Conservation (phyloP, 176 grass and related monocot species). For the Zea mays region DNA sequence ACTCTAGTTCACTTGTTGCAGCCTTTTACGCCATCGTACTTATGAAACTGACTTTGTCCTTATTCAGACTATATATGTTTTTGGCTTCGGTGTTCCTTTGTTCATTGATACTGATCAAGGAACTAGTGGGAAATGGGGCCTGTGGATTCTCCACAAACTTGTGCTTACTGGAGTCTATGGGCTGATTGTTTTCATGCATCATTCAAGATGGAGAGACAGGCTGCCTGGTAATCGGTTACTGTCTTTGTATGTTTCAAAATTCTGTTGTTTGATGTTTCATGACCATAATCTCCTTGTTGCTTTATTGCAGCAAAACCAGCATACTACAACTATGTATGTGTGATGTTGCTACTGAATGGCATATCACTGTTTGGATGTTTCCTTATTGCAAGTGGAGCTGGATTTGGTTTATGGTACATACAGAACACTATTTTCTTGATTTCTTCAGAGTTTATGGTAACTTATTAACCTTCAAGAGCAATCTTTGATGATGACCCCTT, state of each 20-base stretch:
- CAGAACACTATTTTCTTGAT: constrained; percentile 5
- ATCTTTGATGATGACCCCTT: constrained; percentile 11
- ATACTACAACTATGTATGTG: constrained; percentile 92
- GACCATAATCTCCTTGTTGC: constrained; percentile 19
- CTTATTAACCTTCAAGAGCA: constrained; percentile 27
- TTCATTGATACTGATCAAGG: constrained; percentile 71
- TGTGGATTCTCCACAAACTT: constrained; percentile 86
- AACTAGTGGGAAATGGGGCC: constrained; percentile 83
- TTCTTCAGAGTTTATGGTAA: constrained; percentile 19
- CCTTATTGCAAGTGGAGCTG: constrained; percentile 70
- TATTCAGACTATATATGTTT: constrained; percentile 87
- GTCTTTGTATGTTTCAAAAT: constrained; percentile 19
- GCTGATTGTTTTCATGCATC: constrained; percentile 84
- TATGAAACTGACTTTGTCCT: constrained; percentile 31
- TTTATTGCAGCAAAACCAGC: constrained; percentile 84
- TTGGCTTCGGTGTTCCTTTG: constrained; percentile 79
- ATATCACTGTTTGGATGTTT: constrained; percentile 80
- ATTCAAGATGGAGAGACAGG: constrained; percentile 95
- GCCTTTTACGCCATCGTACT: neutral
- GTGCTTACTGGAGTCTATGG: constrained; percentile 91
- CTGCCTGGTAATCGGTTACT: constrained; percentile 67
- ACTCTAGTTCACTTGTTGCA: neutral
- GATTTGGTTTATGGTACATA: constrained; percentile 88
- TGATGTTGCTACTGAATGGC: constrained; percentile 76
- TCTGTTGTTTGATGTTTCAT: constrained; percentile 21